Base-by-base conservation (phyloP, 2,329 filamentous ascomycete genomes). In the Ceratocystis destructans region DNA sequence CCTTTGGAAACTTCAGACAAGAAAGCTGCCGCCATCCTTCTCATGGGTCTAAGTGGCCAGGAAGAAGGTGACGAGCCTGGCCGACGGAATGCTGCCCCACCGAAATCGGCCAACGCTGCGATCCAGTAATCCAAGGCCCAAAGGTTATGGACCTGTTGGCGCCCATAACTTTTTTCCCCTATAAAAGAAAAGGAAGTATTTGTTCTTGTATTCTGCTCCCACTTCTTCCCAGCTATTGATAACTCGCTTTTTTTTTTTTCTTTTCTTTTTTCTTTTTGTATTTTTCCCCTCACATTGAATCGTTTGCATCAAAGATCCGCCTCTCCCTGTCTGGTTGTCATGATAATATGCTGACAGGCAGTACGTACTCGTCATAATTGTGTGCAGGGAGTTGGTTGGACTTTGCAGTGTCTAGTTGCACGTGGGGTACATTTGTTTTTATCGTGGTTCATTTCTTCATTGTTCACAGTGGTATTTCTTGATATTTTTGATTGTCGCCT, bases 31-130 rank as follows among this genome's bases (percentile, higher is more conserved):
- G 79, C 79, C 20, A 72, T 78, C 67, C 71, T 80, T 5, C 71
- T 81, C 46, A 76, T 81, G 78, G 78, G 79, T 64, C 74, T 81
- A 31, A 78, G 77, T 67, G 74, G 79, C 22, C 71, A 74, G 63
- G 77, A 78, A 68, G 66, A 69, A 48, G 64, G n/a, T 33, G 71
- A 68, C 37, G 69, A 65, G 62, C 68, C 57, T 61, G n/a, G 64
- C 68, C 7, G 63, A 59, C 67, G 68, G 64, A 69, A 61, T 25
- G 45, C 53, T 25, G 45, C 53, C 8, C 37, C 37, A 28, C 22
- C 10, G 10, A 50, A 46, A 5, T 41, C 37, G 61, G 62, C n/a
- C 65, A 61, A 15, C 50, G 44, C 28, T 25, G 20, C 70, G 72
- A 57, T 72, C 75, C 68, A 74, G 74, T 66, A 80, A 79, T 72